Base-by-base conservation (phyloP, 1,284 basidiomycete species). In the Vanrija sp. region DNA sequence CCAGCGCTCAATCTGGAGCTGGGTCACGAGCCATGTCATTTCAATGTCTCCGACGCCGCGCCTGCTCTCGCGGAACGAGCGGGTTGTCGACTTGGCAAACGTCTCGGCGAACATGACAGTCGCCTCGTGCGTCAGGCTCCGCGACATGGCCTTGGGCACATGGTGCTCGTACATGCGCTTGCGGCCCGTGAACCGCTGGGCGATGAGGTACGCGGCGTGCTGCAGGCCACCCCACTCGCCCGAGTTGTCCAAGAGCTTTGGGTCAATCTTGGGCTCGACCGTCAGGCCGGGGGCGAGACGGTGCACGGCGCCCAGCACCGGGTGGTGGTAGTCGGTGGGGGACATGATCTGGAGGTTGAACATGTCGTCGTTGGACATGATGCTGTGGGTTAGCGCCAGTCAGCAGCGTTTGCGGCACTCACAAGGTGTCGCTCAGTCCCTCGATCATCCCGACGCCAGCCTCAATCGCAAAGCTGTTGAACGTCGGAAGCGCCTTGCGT, bases 311-410 rank as follows among this genome's bases (percentile, higher is more conserved):
- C 71, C 71, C 8, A 65, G 51, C 1, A 73, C 49, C 1, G 69
- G 71, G 51, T 72, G 64, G 46, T 67, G 63, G 48, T 68, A 71
- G 56, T 72, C 69, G 41, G 61, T 42, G 7, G 54, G 46, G 1
- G 65, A 47, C 27, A 68, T 48, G 14, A 57, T 42, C 20, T 51
- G 49, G 15, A 72, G 53, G 38, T 71, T 49, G 51, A 70, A 73
- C 71, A 73, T 73, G 61, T 73, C 71, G 51, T 73, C 71, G 54
- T 73, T 73, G 50, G 58, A 61, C 15, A 68, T 43, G 38, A 73
- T 53, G 39, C 65, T 69, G 50, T 3, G 15, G n/a, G n/a, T n/a
- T n/a, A n/a, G n/a, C n/a, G n/a, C n/a, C n/a, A n/a, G 45, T 41
- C 20, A 47, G 31, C 20, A 35, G 20, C 31, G 27, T 20, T 12